A percentile compares a stretch with the other conserved stretches of the same genome.
These are phyloP conservation scores for Huntiella savannae DNA, from an alignment of 2,329 filamentous ascomycete genomes.

Conservation along the genomic window DNA sequence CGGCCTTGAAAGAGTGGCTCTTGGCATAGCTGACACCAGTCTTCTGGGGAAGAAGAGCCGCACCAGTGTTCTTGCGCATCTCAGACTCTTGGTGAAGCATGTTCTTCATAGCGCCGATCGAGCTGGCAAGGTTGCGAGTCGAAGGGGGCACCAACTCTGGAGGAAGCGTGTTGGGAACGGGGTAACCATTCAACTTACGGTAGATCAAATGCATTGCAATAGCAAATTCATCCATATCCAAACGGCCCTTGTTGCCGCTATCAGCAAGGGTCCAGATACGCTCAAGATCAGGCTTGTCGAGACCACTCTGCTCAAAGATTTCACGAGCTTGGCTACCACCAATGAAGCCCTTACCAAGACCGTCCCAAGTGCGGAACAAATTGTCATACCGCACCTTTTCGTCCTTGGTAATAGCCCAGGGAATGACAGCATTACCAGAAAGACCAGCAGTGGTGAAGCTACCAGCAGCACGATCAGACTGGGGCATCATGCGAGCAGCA, in stretches of 20 bases:
- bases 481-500: slow-evolving; percentile 92
- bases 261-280: slow-evolving; percentile 89
- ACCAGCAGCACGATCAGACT: slow-evolving; percentile 71
- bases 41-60: slow-evolving; percentile 78
- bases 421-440: slow-evolving; percentile 84
- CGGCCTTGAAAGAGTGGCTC: slow-evolving; percentile 63
- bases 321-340: slow-evolving; percentile 85
- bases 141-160: slow-evolving; percentile 88
- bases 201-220: slow-evolving; percentile 99
- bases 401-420: slow-evolving; percentile 96
- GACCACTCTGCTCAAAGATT: slow-evolving; percentile 87
- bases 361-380: slow-evolving; percentile 92
- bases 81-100: slow-evolving; percentile 82
- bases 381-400: slow-evolving; percentile 95
- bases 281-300: slow-evolving; percentile 80
- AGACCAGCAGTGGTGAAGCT: slow-evolving; percentile 71
- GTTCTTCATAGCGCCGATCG: slow-evolving; percentile 81
- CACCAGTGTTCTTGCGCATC: slow-evolving; percentile 70
- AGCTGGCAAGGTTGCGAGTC: slow-evolving; percentile 79
- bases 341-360: slow-evolving; percentile 80
- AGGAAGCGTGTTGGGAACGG: slow-evolving; percentile 69
- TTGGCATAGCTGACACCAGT: slow-evolving; percentile 98
- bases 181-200: slow-evolving; percentile 88
- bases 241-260: slow-evolving; percentile 77
- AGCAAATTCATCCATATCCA: slow-evolving; percentile 93